Base-by-base conservation (phyloP, 2,329 filamentous ascomycete species). In the Chalaropsis thielavioides region DNA sequence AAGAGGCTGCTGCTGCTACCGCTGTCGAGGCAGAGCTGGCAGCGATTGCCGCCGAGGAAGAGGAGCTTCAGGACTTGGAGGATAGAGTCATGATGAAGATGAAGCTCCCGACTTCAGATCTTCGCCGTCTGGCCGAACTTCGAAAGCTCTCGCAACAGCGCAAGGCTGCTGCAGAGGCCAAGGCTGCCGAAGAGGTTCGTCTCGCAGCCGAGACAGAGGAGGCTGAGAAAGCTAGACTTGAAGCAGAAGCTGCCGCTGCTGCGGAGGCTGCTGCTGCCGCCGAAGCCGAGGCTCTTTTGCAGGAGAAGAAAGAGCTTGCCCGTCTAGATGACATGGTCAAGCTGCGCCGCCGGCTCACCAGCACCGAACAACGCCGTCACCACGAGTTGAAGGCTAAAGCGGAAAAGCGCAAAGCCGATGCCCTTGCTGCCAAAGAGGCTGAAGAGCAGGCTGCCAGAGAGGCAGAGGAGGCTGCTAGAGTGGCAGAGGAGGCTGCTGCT, bases 131-230 rank as follows among this genome's bases (percentile, higher is more conserved):
- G 17, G 1, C 44, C 22, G 46, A 60, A 24, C 62, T 67, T 35
- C 62, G 65, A 31, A 72, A 71, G 51, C 75, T 73, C 60, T 71
- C 70, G 0, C 73, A 73, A 66, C 70, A 68, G 64, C 71, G 69
- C 65, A 72, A 72, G 66, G 67, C 71, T 35, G 66, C 72, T 61
- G 72, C 71, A 11, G 73, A 73, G 69, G 59, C 69, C 69, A 60
- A 69, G 65, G 61, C 49, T 66, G 46, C 69, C 68, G 35, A 72
- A 68, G 22, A 70, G 69, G 60, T 70, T n/a, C 65, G 58, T 40
- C 17, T 67, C 38, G 15, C 44, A 22, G 41, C 60, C 15, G 51
- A 58, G 17, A 27, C 51, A 13, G 51, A 58, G 35, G 65, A 60
- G 35, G 62, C 58, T 7, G 58, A 64, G 22, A 49, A 65, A 35